A percentile compares a stretch with the other conserved stretches of the same genome.
Conservation (phyloP, 805 yeast genomes). For the Schizosaccharomyces octosporus region DNA sequence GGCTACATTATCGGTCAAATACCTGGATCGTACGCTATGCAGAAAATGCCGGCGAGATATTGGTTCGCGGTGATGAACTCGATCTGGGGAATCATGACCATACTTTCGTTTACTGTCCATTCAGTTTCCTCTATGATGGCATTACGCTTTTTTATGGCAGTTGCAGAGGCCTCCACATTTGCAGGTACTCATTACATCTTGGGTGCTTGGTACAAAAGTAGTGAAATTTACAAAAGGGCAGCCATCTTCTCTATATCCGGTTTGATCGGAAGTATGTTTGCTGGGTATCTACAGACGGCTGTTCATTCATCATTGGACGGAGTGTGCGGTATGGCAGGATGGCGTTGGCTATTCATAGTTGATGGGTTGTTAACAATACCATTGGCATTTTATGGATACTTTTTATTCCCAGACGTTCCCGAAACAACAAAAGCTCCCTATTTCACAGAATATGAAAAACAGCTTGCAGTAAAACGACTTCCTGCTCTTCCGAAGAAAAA, state of each 20-base stretch:
- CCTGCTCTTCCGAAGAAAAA: background rate
- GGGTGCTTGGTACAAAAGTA: conserved; percentile 31
- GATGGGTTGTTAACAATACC: conserved; percentile 31
- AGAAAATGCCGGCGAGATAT: conserved; percentile 26
- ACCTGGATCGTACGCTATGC: conserved; percentile 25
- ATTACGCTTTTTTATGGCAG: conserved; percentile 22
- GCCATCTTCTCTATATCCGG: conserved; percentile 3
- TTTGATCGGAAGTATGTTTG: conserved; percentile 9
- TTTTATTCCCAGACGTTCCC: conserved; percentile 29
- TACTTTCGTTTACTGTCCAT: conserved; percentile 23
- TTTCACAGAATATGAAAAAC: background rate
- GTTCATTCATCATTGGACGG: conserved; percentile 23
- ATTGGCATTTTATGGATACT: conserved; percentile 21
- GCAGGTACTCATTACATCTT: conserved; percentile 12
- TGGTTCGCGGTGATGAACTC: conserved; percentile 27
- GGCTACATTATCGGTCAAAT: conserved; percentile 26
- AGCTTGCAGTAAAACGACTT: background rate
- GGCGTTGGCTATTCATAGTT: conserved; percentile 34
- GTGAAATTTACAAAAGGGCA: conserved; percentile 25
- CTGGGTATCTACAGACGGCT: conserved; percentile 32
- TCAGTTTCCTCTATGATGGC: conserved; percentile 21
- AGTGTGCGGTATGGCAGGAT: conserved; percentile 19
- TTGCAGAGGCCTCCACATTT: background rate
- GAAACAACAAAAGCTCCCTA: conserved; percentile 18
- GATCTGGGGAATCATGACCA: conserved; percentile 22